Base-by-base conservation (phyloP, 805 yeast species). In the Candida krabiensis region DNA sequence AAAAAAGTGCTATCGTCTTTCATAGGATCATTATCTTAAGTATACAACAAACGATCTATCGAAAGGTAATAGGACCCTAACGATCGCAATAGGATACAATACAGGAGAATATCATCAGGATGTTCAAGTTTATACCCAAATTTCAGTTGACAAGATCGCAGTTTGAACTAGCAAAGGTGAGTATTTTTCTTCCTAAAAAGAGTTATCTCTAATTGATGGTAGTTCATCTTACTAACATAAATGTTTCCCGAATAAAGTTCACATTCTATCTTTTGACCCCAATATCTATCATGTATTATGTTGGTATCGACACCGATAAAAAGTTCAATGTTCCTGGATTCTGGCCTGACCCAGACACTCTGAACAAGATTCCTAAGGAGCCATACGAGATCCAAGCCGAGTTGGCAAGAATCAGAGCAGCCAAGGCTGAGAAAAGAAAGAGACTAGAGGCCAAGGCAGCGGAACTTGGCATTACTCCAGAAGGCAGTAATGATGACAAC, bases 291-390 rank as follows among this genome's bases (percentile, higher is more conserved):
- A 90, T 90, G 98, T 83, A 87, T 63, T 90, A 84, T 53, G 90
- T 88, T 30, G 97, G 98, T 58, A 75, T 84, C 27, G 90, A 90
- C 53, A 84, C 97, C 2, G 96, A 90, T 61, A 77, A 72, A 52
- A 90, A 88, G 67, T 80, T 90, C 61, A 86, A 88, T 56, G 81
- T 89, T 33, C 95, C 95, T 7, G 96, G 96, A 15, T 90, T 87
- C 64, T 89, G 96, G 96, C 98, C 98, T 3, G 97, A 89, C 60
- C 96, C 96, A 28, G 84, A 85, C 28, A 84, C 96, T 2, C 71
- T 88, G 50, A 89, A 90, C 59, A 83, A 86, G 64, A 82, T 90
- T 24, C 98, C 98, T 3, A 90, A 89, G 55, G 96, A 90, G 56
- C 89, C 89, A 2, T 86, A 83, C 53, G 96, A 90, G 58, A 87